Percentiles rank a stretch among this genome's conserved stretches.
Conservation (phyloP, 768 basidiomycete genomes). For the Tricholomella constricta region DNA sequence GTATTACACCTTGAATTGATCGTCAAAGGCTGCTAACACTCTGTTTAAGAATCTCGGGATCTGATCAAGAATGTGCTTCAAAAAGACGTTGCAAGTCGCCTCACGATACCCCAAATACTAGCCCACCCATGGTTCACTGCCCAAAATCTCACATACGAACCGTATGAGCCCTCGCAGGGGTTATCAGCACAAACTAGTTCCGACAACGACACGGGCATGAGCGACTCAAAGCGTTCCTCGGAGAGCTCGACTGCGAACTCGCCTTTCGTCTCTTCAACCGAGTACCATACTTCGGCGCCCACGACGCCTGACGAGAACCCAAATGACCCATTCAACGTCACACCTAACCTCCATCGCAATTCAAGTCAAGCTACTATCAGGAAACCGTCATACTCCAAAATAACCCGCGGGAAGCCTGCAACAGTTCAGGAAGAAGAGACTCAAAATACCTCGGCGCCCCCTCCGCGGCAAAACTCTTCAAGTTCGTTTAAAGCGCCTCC, state of each 20-base stretch:
- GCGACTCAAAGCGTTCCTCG: slow-evolving; percentile 44
- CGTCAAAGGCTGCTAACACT: background rate
- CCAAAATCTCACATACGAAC: slow-evolving; percentile 34
- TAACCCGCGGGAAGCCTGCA: slow-evolving; percentile 38
- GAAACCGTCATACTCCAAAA: slow-evolving; percentile 40
- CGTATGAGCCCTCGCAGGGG: slow-evolving; percentile 29
- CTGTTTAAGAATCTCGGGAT: slow-evolving; percentile 73
- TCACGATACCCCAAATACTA: slow-evolving; percentile 83
- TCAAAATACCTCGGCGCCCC: slow-evolving; percentile 26
- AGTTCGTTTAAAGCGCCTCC: slow-evolving; percentile 50
- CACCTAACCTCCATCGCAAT: slow-evolving; percentile 46
- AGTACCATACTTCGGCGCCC: slow-evolving; percentile 48
- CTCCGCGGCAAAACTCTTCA: slow-evolving; percentile 30
- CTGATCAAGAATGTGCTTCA: slow-evolving; percentile 77
- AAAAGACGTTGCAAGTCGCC: slow-evolving; percentile 73
- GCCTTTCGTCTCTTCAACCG: slow-evolving; percentile 38
- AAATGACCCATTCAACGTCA: slow-evolving; percentile 44
- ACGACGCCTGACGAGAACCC: slow-evolving; percentile 57
- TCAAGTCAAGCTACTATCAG: slow-evolving; percentile 64
- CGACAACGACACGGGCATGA: slow-evolving; percentile 26
- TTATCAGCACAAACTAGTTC: slow-evolving; percentile 31
- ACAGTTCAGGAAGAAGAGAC: slow-evolving; percentile 56
- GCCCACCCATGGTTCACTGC: slow-evolving; percentile 83
- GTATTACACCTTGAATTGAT: slow-evolving; percentile 42
- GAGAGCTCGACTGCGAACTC: slow-evolving; percentile 59